These are phyloP conservation scores for Syzygium oleosum DNA, from an alignment of 345 rosid genomes.

Conservation along the genomic window DNA sequence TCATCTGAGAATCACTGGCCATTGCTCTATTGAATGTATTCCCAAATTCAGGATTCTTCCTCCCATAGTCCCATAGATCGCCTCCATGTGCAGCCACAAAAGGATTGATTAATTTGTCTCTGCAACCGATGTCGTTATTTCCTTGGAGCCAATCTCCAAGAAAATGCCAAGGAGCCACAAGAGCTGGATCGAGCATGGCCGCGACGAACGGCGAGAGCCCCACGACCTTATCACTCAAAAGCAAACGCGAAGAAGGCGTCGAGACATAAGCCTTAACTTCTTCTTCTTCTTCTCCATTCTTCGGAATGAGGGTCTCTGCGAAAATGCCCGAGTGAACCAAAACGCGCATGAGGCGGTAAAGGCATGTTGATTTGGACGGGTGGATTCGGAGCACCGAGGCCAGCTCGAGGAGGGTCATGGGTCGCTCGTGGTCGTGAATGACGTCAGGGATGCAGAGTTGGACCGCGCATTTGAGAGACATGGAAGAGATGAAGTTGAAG, in stretches of 20 bases:
- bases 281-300: not conserved
- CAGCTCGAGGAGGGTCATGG: slow-evolving; percentile 31
- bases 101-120: slow-evolving; percentile 1
- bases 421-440: slow-evolving; percentile 24
- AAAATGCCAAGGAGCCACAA: slow-evolving; percentile 18
- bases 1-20: slow-evolving; percentile 35
- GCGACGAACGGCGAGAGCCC: slow-evolving; percentile 23
- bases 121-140: not conserved
- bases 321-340: slow-evolving; percentile 34
- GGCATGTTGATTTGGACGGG: slow-evolving; percentile 9
- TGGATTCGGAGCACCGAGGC: slow-evolving; percentile 21
- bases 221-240: slow-evolving; percentile 14
- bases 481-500: slow-evolving; percentile 28
- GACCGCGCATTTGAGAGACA: slow-evolving; percentile 38
- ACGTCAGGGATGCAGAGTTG: slow-evolving; percentile 34
- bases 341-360: slow-evolving; percentile 33
- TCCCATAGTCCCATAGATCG: slow-evolving; percentile 15
- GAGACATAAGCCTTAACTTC: slow-evolving; percentile 18
- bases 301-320: not conserved
- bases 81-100: slow-evolving; percentile 25
- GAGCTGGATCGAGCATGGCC: slow-evolving; percentile 13
- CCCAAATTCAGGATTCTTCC: slow-evolving; percentile 11
- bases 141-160: slow-evolving; percentile 21
- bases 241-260: slow-evolving; percentile 24
- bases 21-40: slow-evolving; percentile 18